These are phyloP conservation scores for Populus ilicifolia DNA, from an alignment of 345 rosid species.

Conservation along the genomic window DNA sequence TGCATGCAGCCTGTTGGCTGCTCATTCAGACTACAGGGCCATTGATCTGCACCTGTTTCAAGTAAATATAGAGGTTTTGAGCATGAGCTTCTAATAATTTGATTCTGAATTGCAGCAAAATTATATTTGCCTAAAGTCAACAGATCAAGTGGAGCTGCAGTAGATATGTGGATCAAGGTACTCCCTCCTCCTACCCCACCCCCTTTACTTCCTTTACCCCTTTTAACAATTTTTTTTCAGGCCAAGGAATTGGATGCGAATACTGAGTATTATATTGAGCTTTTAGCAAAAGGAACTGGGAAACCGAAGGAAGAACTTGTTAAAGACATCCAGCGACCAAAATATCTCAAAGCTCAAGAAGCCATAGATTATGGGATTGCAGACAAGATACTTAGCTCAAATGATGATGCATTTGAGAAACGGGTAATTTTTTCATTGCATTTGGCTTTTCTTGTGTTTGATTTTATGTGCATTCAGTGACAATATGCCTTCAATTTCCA, in stretches of 20 bases:
- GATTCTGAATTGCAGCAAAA: constrained; percentile 51
- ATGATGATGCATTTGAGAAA: constrained; percentile 54
- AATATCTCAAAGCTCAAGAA: constrained; percentile 60
- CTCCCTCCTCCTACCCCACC: neutral
- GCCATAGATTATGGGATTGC: constrained; percentile 85
- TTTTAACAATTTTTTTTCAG: constrained; percentile 28
- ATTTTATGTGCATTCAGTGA: constrained; percentile 11
- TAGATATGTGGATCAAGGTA: constrained; percentile 92
- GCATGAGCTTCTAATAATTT: neutral
- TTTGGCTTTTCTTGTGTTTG: neutral
- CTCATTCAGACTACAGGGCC: neutral
- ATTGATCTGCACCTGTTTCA: neutral
- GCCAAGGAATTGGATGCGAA: constrained; percentile 78
- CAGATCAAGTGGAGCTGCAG: constrained; percentile 73
- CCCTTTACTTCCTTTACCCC: constrained; percentile 5
- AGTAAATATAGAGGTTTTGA: neutral
- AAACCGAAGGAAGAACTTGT: constrained; percentile 71
- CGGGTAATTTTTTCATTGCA: constrained; percentile 37
- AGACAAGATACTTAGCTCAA: constrained; percentile 64
- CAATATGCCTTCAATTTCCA: constrained; percentile 20
- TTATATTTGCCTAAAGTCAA: constrained; percentile 67
- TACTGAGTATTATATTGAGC: constrained; percentile 60
- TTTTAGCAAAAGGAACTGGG: constrained; percentile 72
- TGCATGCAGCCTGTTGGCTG: neutral
- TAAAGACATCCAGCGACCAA: constrained; percentile 66